Percentiles rank a stretch among this genome's conserved stretches.
These are phyloP conservation scores for Lactifluus piperatus DNA, from an alignment of 768 basidiomycete genomes.

Conservation along the genomic window DNA sequence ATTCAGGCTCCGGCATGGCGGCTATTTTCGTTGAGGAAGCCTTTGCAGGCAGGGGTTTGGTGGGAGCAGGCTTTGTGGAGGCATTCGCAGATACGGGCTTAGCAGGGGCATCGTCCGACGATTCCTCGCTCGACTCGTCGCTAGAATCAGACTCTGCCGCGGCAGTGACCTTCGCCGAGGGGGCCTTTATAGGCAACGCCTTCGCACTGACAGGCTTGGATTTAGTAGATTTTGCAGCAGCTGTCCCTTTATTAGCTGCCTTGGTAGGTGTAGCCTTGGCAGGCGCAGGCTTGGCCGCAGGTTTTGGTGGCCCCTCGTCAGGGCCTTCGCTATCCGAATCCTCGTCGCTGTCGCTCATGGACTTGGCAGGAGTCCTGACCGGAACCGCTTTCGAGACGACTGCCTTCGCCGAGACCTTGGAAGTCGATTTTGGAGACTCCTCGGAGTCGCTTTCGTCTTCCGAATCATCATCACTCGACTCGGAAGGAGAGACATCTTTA, in stretches of 20 bases:
- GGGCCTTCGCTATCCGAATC: constrained; percentile 11
- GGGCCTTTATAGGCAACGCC: constrained; percentile 27
- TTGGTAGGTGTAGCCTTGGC: constrained; percentile 6
- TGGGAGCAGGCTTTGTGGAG: not conserved
- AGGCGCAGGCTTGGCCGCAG: constrained; percentile 6
- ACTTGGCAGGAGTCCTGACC: not conserved
- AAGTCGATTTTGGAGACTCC: not conserved
- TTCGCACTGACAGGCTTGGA: constrained; percentile 21
- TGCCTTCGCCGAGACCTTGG: not conserved
- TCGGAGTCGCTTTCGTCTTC: constrained; percentile 16
- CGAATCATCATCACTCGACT: constrained; percentile 21
- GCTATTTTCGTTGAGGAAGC: not conserved
- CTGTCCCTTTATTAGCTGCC: not conserved
- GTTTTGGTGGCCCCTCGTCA: not conserved
- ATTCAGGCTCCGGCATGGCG: constrained; percentile 1
- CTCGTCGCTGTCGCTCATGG: not conserved
- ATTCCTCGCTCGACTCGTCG: constrained; percentile 11
- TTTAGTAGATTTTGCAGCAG: not conserved
- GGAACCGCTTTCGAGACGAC: not conserved
- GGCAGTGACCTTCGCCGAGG: constrained; percentile 14
- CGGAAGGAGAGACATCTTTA: constrained; percentile 22
- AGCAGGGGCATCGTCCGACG: not conserved
- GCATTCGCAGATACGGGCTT: constrained; percentile 9
- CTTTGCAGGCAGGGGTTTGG: not conserved
- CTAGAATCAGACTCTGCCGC: constrained; percentile 13